Percentiles rank a stretch among this genome's conserved stretches.
phyloP scores from a whole-genome alignment of 768 basidiomycete genomes.

The Imleria badia region DNA sequence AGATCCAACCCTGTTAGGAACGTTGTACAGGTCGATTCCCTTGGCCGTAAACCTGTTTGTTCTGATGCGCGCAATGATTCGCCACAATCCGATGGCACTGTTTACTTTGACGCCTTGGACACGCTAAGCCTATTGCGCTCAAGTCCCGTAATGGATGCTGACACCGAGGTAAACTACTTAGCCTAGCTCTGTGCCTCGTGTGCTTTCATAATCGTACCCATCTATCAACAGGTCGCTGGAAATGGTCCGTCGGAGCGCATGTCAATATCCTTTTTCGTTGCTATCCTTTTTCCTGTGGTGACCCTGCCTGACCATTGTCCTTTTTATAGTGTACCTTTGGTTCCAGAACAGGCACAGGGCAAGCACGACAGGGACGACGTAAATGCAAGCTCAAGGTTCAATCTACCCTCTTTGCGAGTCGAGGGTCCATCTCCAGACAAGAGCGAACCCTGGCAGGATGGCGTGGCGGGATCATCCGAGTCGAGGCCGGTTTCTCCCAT shows the following conservation, averaged over 20 bases:
- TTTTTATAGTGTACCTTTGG: slow-evolving; percentile 5
- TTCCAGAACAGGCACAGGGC: slow-evolving; percentile 12
- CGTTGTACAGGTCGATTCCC: slow-evolving; percentile 6
- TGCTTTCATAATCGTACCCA: not conserved
- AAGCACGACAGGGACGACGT: not conserved
- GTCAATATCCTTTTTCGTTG: slow-evolving; percentile 15
- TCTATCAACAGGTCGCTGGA: slow-evolving; percentile 9
- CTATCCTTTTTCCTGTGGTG: slow-evolving; percentile 10
- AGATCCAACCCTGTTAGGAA: slow-evolving; percentile 7
- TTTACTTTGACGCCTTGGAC: too few species aligned
- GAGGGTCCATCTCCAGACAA: too few species aligned
- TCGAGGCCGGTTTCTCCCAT: too few species aligned
- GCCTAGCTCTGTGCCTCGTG: too few species aligned
- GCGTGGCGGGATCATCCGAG: too few species aligned
- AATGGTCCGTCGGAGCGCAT: slow-evolving; percentile 7
- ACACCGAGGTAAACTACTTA: too few species aligned
- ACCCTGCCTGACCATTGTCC: too few species aligned
- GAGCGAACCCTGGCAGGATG: not conserved
- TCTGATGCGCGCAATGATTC: slow-evolving; percentile 1
- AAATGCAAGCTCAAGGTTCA: slow-evolving; percentile 14
- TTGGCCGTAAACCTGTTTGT: not conserved
- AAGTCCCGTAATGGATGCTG: too few species aligned
- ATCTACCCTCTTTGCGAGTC: too few species aligned
- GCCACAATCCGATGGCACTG: slow-evolving; percentile 13
- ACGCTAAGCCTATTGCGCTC: too few species aligned